phyloP scores from a whole-genome alignment of 441 rosid species.

The Pelargonium citronellum region DNA sequence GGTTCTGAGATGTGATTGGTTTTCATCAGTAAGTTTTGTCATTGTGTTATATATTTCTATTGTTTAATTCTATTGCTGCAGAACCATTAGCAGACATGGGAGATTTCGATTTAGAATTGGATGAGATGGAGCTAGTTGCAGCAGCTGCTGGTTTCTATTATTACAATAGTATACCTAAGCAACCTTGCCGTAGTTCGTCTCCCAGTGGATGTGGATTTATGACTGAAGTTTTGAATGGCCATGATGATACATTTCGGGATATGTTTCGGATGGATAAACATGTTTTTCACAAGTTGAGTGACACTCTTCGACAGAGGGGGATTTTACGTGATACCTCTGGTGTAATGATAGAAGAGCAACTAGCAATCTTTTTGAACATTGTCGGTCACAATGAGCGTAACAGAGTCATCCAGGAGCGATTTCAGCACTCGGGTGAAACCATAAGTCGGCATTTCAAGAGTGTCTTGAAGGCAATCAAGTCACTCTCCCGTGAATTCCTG shows the following conservation, averaged over 20 bases:
- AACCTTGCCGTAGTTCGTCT: conserved; percentile 32
- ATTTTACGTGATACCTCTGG: conserved; percentile 60
- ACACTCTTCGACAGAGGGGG: conserved; percentile 47
- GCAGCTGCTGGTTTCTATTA: conserved; percentile 70
- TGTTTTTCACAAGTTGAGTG: conserved; percentile 59
- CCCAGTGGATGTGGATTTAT: conserved; percentile 43
- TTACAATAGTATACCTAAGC: conserved; percentile 44
- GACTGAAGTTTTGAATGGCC: conserved; percentile 51
- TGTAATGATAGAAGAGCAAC: conserved; percentile 76
- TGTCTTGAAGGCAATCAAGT: conserved; percentile 75
- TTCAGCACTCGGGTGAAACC: conserved; percentile 81
- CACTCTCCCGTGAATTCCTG: conserved; percentile 64
- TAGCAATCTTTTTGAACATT: conserved; percentile 71
- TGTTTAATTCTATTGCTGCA: conserved; percentile 37
- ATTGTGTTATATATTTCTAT: conserved; percentile 28
- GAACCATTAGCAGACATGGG: conserved; percentile 44
- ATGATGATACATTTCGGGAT: conserved; percentile 48
- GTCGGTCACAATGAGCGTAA: conserved; percentile 74
- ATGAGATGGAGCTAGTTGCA: conserved; percentile 79
- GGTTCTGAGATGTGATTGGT: conserved; percentile 10
- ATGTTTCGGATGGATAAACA: conserved; percentile 78
- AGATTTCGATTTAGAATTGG: conserved; percentile 59
- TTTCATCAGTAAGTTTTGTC: conserved; percentile 2
- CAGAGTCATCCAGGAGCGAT: conserved; percentile 69
- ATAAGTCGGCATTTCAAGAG: conserved; percentile 77